phyloP scores from a whole-genome alignment of 2,329 filamentous ascomycete genomes.

The Scortechinia acanthostroma region DNA sequence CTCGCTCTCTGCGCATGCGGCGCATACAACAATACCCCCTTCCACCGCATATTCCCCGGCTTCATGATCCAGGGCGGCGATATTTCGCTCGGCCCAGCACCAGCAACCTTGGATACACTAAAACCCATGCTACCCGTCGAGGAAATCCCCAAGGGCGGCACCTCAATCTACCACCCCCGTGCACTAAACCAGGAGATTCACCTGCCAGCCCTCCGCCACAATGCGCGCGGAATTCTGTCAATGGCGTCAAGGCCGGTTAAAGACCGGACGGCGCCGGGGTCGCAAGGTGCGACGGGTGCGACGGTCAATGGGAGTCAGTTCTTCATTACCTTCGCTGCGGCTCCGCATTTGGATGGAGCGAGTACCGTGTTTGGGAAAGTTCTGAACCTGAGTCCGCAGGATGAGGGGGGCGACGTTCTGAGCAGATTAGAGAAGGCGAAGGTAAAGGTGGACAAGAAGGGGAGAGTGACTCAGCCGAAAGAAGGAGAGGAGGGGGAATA shows the following conservation, averaged over 20 bases:
- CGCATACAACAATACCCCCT: constrained; percentile 52
- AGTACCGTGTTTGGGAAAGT: constrained; percentile 62
- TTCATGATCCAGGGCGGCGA: constrained; percentile 61
- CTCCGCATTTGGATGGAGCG: constrained; percentile 57
- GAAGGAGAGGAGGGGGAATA: constrained; percentile 21
- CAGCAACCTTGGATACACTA: constrained; percentile 23
- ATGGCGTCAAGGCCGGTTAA: constrained; percentile 46
- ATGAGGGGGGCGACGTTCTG: constrained; percentile 31
- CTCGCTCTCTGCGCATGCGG: constrained; percentile 55
- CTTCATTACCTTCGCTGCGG: constrained; percentile 53
- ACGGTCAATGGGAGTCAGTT: constrained; percentile 51
- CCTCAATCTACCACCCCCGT: constrained; percentile 41
- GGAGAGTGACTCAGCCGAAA: constrained; percentile 36
- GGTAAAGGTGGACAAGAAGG: constrained; percentile 55
- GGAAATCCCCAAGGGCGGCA: constrained; percentile 43
- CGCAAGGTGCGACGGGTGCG: constrained; percentile 23
- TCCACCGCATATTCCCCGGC: constrained; percentile 53
- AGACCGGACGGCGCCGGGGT: constrained; percentile 29
- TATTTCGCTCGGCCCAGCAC: constrained; percentile 27
- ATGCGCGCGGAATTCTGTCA: constrained; percentile 44
- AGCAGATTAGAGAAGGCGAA: constrained; percentile 49
- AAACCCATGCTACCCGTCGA: constrained; percentile 27
- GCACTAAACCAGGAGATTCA: constrained; percentile 57
- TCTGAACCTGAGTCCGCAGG: constrained; percentile 29
- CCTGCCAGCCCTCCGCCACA: constrained; percentile 44